These are phyloP conservation scores for Penicillium desertorum DNA, from an alignment of 495 filamentous ascomycete genomes.

Conservation along the genomic window DNA sequence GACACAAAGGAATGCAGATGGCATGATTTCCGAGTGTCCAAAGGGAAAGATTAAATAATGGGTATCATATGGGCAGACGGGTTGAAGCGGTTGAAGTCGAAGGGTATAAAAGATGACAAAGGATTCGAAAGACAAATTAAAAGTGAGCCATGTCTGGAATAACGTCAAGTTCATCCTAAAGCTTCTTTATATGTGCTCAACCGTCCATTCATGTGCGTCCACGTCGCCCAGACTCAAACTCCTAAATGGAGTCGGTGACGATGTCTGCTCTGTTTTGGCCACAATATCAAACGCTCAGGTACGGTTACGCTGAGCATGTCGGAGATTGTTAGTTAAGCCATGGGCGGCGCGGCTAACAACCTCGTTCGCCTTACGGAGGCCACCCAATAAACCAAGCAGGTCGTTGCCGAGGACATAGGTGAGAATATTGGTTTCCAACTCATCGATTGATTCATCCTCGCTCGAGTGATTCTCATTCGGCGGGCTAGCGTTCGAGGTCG, in stretches of 20 bases:
- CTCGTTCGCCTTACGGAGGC: slow-evolving; percentile 22
- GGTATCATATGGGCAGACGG: neutral
- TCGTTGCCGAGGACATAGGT: slow-evolving; percentile 13
- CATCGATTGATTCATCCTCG: neutral
- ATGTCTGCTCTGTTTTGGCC: neutral
- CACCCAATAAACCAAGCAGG: slow-evolving; percentile 22
- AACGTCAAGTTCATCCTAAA: neutral
- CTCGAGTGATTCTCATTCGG: neutral
- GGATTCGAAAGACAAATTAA: neutral
- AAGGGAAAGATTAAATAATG: neutral
- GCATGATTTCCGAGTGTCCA: neutral
- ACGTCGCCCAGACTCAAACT: neutral
- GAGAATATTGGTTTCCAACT: neutral
- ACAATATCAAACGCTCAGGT: neutral
- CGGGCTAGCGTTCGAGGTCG: slow-evolving; percentile 12
- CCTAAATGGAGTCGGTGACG: neutral
- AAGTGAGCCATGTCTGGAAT: neutral
- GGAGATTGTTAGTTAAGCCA: slow-evolving; percentile 7
- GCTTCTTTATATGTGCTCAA: neutral
- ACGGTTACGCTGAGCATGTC: neutral
- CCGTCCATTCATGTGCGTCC: neutral
- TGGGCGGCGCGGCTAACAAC: slow-evolving; percentile 10
- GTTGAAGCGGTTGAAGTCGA: neutral
- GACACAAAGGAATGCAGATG: neutral
- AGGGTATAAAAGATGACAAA: neutral